phyloP scores from a whole-genome alignment of 352 stramenopile species.

The Globisporangium echinulatum region DNA sequence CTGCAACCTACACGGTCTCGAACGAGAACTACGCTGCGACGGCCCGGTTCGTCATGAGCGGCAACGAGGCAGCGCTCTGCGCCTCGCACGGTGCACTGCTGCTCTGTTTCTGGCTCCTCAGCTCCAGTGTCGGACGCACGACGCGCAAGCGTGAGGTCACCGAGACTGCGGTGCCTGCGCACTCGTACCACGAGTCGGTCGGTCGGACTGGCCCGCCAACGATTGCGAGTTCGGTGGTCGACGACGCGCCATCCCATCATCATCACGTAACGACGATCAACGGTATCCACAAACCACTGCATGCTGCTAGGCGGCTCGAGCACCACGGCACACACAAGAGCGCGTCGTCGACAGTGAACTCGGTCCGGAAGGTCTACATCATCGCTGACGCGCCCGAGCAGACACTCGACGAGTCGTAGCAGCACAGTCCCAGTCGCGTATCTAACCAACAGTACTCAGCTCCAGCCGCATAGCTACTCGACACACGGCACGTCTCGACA shows the following conservation, averaged over 20 bases:
- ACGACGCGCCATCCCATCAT: too few species aligned
- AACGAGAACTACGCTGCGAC: constrained; percentile 17
- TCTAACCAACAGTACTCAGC: not conserved
- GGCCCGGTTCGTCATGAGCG: constrained; percentile 24
- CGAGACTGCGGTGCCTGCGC: too few species aligned
- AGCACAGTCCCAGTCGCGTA: not conserved
- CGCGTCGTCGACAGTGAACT: not conserved
- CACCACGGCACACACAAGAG: not conserved
- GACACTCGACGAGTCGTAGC: not conserved
- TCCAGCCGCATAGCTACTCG: too few species aligned
- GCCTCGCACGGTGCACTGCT: constrained; percentile 40
- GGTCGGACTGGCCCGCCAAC: not conserved
- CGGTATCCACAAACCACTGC: too few species aligned
- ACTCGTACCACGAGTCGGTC: constrained; percentile 2
- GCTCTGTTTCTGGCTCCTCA: constrained; percentile 49
- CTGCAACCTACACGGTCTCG: constrained; percentile 29
- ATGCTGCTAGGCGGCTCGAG: too few species aligned
- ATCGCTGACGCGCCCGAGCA: not conserved
- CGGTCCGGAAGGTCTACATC: constrained; percentile 6
- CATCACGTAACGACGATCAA: too few species aligned
- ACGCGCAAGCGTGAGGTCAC: constrained; percentile 1
- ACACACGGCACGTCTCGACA: not conserved
- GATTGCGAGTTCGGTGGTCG: too few species aligned
- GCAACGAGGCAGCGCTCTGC: constrained; percentile 22
- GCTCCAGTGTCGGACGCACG: constrained; percentile 7